Conservation (phyloP, 1,139 yeast genomes). For the Pneumocystis jirovecii region DNA sequence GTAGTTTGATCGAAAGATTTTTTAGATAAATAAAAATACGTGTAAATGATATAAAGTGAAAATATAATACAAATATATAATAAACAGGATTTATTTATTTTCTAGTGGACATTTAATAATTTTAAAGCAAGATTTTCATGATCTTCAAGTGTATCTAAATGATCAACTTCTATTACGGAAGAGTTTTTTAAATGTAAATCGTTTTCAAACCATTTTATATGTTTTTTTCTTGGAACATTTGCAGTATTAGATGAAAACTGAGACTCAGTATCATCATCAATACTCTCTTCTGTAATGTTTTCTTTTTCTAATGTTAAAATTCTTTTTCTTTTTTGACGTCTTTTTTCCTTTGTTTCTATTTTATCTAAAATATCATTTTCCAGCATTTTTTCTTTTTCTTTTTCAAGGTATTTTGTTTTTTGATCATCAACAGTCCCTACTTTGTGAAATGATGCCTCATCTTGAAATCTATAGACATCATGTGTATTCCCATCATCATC, state of each 20-base stretch:
- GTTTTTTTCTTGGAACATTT: constrained; percentile 30
- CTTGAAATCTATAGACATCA: constrained; percentile 77
- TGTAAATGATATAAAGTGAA: background rate
- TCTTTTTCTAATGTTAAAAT: background rate
- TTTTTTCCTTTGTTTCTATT: constrained; percentile 62
- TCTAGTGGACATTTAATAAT: constrained; percentile 27
- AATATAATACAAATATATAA: background rate
- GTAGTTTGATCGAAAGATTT: background rate
- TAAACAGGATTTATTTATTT: background rate
- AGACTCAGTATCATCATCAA: background rate
- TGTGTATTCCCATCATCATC: constrained; percentile 92
- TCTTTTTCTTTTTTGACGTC: constrained; percentile 45
- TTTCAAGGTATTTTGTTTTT: constrained; percentile 47
- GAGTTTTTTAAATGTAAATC: constrained; percentile 20
- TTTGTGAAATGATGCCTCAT: constrained; percentile 69
- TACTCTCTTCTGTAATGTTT: background rate
- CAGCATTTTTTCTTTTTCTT: constrained; percentile 56
- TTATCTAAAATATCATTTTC: constrained; percentile 67
- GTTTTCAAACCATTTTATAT: constrained; percentile 39
- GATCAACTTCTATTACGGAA: constrained; percentile 55
- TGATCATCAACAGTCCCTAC: constrained; percentile 62
- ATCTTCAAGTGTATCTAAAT: constrained; percentile 83
- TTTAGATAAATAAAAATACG: background rate
- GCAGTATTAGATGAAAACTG: background rate
- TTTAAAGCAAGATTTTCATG: constrained; percentile 77